Evolutionary conservation across 2,329 filamentous ascomycete genomes (phyloP).

Genomic region (Trichoderma harzianum): DNA sequence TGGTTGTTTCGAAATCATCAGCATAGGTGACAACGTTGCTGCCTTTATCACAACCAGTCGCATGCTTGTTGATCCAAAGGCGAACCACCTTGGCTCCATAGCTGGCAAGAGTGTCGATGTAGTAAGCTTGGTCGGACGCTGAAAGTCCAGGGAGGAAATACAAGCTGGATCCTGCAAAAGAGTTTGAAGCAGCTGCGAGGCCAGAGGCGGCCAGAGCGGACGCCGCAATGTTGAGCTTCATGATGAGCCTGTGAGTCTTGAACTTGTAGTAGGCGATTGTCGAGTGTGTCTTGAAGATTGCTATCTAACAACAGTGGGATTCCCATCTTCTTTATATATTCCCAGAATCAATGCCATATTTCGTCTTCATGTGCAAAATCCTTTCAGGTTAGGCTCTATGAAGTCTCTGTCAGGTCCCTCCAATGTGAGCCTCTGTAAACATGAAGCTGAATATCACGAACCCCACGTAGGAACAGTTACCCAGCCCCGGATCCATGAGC

Average conservation of each 20-base stretch:
- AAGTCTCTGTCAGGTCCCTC: not conserved
- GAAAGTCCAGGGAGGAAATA: slow-evolving; percentile 23
- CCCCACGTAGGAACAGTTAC: not conserved
- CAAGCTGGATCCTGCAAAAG: slow-evolving; percentile 22
- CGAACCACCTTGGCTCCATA: slow-evolving; percentile 22
- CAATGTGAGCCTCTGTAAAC: not conserved
- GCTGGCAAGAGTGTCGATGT: slow-evolving; percentile 19
- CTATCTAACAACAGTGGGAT: not conserved
- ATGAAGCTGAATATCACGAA: not conserved
- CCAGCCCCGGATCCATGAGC: not conserved
- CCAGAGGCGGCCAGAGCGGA: slow-evolving; percentile 1
- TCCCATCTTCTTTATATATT: not conserved
- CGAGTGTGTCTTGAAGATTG: not conserved
- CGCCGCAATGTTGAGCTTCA: not conserved
- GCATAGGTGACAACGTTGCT: slow-evolving; percentile 17
- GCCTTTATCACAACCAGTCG: slow-evolving; percentile 20
- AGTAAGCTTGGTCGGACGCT: slow-evolving; percentile 20
- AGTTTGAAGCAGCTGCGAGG: slow-evolving; percentile 6
- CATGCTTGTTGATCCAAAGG: slow-evolving; percentile 20
- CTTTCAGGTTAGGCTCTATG: not conserved
- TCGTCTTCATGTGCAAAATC: not conserved
- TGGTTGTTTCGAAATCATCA: slow-evolving; percentile 20
- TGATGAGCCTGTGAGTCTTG: not conserved
- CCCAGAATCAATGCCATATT: not conserved
- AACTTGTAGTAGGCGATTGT: not conserved